Evolutionary conservation across 768 basidiomycete species (phyloP), one percentile per base, ranked within the genome.

Genomic region (Boletus insuetus): DNA sequence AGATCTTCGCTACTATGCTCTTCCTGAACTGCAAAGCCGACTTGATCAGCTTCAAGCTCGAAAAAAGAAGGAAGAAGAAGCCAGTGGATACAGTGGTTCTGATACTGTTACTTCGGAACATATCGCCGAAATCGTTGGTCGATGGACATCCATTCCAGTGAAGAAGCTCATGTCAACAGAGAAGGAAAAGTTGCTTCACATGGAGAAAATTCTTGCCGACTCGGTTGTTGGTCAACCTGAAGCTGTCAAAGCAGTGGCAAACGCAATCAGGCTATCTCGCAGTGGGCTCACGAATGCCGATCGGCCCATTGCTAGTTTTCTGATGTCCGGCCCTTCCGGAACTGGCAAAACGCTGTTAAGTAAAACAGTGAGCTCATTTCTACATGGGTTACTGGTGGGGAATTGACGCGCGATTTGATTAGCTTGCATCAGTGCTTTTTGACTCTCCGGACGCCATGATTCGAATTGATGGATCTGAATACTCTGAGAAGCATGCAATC

Each of bases 71-170:
- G 87, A 14, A 35, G 34, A 92, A 61, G 87, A 92, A 60, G 82
- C 80, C 58, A 63, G 63, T 51, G 76, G 76, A 49, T 75, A 79
- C 14, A 73, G 74, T 43, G 82, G 82, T 16, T 70, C 79, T 17
- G 89, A 93, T 58, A 78, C 78, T 11, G 94, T 97, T 45, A 89
- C 88, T 5, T 79, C 92, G 17, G 93, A 95, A 58, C 85, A 91
- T 57, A 98, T 99, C 56, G 92, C 94, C 17, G 91, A 95, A 68
- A 94, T 98, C 58, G 93, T 98, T 24, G 89, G 84, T 19, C 82
- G 89, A 53, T 98, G 94, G 94, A 96, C 94, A 4, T 86, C 85
- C 41, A 91, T 98, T 53, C 96, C 96, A 3, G 89, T 96, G 13
- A 89, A 89, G 29, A 80, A 88, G 20, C 76, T 97, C 38, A 81